Evolutionary conservation across 345 rosid genomes (phyloP), one percentile per base, ranked within the genome.

Genomic region (Salix brachista): DNA sequence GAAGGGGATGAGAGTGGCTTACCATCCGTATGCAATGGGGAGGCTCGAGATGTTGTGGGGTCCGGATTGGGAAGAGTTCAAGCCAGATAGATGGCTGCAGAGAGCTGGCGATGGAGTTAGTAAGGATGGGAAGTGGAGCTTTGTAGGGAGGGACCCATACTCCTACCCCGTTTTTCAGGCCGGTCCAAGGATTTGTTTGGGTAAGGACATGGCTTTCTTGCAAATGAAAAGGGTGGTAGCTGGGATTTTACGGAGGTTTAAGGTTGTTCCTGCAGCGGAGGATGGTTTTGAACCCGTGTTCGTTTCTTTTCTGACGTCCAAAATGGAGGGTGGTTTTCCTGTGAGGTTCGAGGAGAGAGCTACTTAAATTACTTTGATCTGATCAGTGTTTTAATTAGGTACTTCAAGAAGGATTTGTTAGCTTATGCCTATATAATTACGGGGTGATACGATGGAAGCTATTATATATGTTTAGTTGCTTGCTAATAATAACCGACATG

Each of bases 301-400:
- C 54, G 17, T 87, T 1, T 58, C 84, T 19, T 71, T 77, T 64
- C 28, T 90, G 34, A 91, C 94, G 3, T 72, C 89, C 10, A 88
- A 90, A 65, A 91, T 91, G 84, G 81, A 84, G 66, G 91, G 85
- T 42, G 92, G 98, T 5, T 87, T 91, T 72, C 88, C 87, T 0
- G 91, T 77, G 32, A 85, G 65, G 56, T 76, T 94, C 36, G 78
- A 83, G 58, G 81, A 79, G 52, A 87, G 94, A 76, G 67, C 13
- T 39, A 13, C 5, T 39, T 66, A 19, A 17, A 17, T 48, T 16
- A 48, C 16, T 21, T 48, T 48, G 54, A 48, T 48, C 17, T n/a
- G n/a, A n/a, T 48, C 54, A 16, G 54, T 4, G 16, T 21, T 44
- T 44, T 44, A 44, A 2, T 44, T 0, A 46, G 17, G 50, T 1